phyloP scores from a whole-genome alignment of 805 yeast species.

The Blastobotrys parvus region DNA sequence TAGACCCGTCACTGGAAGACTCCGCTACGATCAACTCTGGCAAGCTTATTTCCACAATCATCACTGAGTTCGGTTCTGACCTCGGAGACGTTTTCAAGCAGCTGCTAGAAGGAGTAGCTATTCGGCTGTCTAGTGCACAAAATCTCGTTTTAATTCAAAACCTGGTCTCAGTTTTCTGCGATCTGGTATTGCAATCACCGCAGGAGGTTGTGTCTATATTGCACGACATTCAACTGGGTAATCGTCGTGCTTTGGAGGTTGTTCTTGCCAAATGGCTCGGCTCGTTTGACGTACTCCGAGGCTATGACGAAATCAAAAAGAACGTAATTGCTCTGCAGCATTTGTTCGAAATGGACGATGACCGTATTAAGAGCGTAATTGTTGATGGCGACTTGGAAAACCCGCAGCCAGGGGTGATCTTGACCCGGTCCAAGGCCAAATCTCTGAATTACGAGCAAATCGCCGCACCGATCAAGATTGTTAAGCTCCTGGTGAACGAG shows the following conservation, averaged over 20 bases:
- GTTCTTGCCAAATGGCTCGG: slow-evolving; percentile 77
- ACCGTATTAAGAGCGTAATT: slow-evolving; percentile 38
- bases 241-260: slow-evolving; percentile 37
- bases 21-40: slow-evolving; percentile 79
- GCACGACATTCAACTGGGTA: slow-evolving; percentile 27
- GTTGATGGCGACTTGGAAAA: slow-evolving; percentile 78
- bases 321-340: slow-evolving; percentile 64
- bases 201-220: slow-evolving; percentile 57
- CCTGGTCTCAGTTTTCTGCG: slow-evolving; percentile 66
- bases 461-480: slow-evolving; percentile 61
- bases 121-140: slow-evolving; percentile 54
- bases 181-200: slow-evolving; percentile 56
- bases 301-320: slow-evolving; percentile 60
- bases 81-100: slow-evolving; percentile 36
- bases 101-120: slow-evolving; percentile 66
- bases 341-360: slow-evolving; percentile 52
- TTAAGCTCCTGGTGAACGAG: slow-evolving; percentile 64
- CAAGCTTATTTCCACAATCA: slow-evolving; percentile 48
- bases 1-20: slow-evolving; percentile 66
- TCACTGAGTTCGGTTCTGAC: slow-evolving; percentile 42
- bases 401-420: slow-evolving; percentile 50
- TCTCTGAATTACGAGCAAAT: slow-evolving; percentile 57
- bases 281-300: slow-evolving; percentile 72
- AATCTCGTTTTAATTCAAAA: slow-evolving; percentile 72
- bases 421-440: slow-evolving; percentile 81